Evolutionary conservation across 2,329 filamentous ascomycete genomes (phyloP).

Genomic region (Penicillium capsulatum): DNA sequence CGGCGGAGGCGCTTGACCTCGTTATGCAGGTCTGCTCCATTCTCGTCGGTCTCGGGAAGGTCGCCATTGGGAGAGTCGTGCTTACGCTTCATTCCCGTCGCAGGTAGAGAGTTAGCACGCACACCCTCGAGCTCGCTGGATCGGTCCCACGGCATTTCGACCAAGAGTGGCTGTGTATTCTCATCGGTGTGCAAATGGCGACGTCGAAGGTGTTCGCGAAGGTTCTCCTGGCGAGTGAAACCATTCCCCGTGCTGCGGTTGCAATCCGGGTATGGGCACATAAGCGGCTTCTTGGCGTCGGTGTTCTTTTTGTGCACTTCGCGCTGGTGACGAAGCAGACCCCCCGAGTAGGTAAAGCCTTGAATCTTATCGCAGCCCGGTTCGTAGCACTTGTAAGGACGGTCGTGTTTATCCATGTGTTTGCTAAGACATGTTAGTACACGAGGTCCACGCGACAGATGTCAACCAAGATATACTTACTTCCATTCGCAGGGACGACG

Average conservation of each 20-base stretch:
- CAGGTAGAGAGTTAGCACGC: conserved; percentile 27
- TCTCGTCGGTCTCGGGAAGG: conserved; percentile 37
- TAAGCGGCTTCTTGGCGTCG: conserved; percentile 78
- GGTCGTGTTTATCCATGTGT: conserved; percentile 97
- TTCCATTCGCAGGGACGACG: conserved; percentile 89
- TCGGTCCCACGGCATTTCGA: conserved; percentile 27
- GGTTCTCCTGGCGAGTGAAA: conserved; percentile 89
- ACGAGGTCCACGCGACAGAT: background rate
- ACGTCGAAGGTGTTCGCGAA: conserved; percentile 86
- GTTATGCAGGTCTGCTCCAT: conserved; percentile 50
- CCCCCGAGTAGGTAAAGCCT: conserved; percentile 92
- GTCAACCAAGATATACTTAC: conserved; percentile 50
- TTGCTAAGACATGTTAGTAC: conserved; percentile 57
- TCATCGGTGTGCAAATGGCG: conserved; percentile 63
- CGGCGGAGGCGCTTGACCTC: conserved; percentile 64
- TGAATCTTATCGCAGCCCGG: conserved; percentile 85
- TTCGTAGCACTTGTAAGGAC: conserved; percentile 80
- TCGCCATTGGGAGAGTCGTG: conserved; percentile 32
- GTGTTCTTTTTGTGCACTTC: conserved; percentile 91
- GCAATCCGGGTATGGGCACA: conserved; percentile 82
- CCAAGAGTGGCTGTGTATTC: conserved; percentile 21
- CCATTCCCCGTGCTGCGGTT: conserved; percentile 84
- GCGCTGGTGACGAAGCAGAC: conserved; percentile 81
- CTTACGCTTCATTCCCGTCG: conserved; percentile 34
- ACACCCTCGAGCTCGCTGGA: conserved; percentile 30